Evolutionary conservation across 768 basidiomycete genomes (phyloP), one percentile per base, ranked within the genome.

Genomic region (Symmetrospora coprosmae): DNA sequence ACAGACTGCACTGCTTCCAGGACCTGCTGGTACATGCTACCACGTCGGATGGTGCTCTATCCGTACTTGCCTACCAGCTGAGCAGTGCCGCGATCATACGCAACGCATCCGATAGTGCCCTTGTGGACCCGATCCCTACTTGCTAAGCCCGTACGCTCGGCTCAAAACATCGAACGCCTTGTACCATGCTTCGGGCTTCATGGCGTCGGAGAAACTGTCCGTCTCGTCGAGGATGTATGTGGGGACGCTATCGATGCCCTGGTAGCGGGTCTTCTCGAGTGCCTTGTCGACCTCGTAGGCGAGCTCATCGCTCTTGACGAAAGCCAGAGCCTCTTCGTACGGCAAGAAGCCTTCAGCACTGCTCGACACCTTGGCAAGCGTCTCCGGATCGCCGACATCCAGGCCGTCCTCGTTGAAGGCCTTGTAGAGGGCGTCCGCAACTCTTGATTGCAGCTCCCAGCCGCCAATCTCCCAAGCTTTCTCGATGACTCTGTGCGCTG

Each of bases 381-480:
- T 60, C 35, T 33, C 13, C 8, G n/a, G 34, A n/a, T 49, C 50
- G 9, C 14, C 45, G 21, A 43, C 52, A 8, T 43, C 27, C 13
- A 51, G 27, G 7, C 27, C 37, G 34, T 50, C 13, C 13, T 27
- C 46, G 51, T 48, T 33, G 30, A 43, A 45, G 2, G 25, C 27
- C 40, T 33, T 41, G 48, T 60, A 86, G 2, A 86, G 71, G 21
- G 75, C 75, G 25, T 76, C 76, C 40, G 84, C 74, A 39, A 82
- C 66, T 1, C 78, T 75, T 5, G 79, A 69, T 70, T 87, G 86
- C 33, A 78, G 68, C 11, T 75, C 69, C 69, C 81, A 78, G 0
- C 84, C 83, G 17, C 82, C 82, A 19, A 80, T 62, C 64, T 76
- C 72, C 70, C 76, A 82, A 1, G 85, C 85, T 68, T 85, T 83